Evolutionary conservation across 257 asterid genomes (phyloP).

Genomic region (Henckelia pumila): DNA sequence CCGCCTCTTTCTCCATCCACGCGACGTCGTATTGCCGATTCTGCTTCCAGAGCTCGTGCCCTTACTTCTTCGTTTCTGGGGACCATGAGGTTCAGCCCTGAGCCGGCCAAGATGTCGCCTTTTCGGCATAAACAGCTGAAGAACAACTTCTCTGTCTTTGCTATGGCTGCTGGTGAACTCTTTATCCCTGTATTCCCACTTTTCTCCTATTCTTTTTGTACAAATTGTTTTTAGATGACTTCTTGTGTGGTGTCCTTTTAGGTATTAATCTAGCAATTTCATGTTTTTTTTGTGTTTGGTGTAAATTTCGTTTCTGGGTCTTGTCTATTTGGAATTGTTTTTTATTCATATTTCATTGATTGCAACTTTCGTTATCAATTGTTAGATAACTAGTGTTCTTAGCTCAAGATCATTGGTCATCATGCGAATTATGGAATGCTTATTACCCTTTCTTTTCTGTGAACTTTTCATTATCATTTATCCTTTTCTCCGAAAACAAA

Average conservation of each 20-base stretch:
- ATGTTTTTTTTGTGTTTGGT: neutral
- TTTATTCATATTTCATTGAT: neutral
- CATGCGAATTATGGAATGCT: neutral
- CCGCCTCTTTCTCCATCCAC: slow-evolving; percentile 39
- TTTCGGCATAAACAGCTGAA: slow-evolving; percentile 38
- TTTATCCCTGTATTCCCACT: neutral
- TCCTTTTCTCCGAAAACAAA: neutral
- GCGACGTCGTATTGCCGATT: slow-evolving; percentile 41
- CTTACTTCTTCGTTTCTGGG: slow-evolving; percentile 65
- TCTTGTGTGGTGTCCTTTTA: slow-evolving; percentile 7
- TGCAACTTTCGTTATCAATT: neutral
- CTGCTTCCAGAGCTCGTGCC: slow-evolving; percentile 36
- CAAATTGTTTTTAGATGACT: slow-evolving; percentile 1
- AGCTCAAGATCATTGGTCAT: neutral
- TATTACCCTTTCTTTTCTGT: neutral
- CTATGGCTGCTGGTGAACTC: slow-evolving; percentile 73
- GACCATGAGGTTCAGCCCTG: slow-evolving; percentile 32
- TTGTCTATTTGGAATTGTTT: neutral
- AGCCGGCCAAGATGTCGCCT: slow-evolving; percentile 34
- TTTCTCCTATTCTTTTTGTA: neutral
- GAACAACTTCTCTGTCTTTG: slow-evolving; percentile 48
- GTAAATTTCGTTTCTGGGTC: neutral
- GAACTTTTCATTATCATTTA: neutral
- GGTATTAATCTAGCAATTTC: neutral
- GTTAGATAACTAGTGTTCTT: neutral